phyloP scores from a whole-genome alignment of 1,284 basidiomycete genomes.

The Pterulicium gracile region DNA sequence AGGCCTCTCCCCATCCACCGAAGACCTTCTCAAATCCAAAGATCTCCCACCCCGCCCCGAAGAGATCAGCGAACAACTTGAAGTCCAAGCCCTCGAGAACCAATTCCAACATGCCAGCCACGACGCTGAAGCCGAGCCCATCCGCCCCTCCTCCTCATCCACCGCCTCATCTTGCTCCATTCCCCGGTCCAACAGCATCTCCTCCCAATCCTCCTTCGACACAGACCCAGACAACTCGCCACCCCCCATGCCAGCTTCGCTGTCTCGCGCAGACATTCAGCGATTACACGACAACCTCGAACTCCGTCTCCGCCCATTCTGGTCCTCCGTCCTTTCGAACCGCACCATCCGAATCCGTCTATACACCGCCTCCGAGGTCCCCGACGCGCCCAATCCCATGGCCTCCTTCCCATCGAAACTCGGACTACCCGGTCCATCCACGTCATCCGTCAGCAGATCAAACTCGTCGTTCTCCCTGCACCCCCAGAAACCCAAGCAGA shows the following conservation, averaged over 20 bases:
- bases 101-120: constrained; percentile 23
- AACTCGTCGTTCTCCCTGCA: no score
- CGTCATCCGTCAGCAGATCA: no score
- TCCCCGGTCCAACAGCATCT: constrained; percentile 10
- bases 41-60: constrained; percentile 47
- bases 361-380: constrained; percentile 23
- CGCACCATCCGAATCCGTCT: constrained; percentile 48
- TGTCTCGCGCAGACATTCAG: constrained; percentile 26
- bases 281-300: constrained; percentile 67
- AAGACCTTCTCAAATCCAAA: constrained; percentile 30
- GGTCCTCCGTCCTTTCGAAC: constrained; percentile 56
- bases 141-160: constrained; percentile 16
- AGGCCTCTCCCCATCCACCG: constrained; percentile 28
- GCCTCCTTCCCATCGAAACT: constrained; percentile 14
- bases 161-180: constrained; percentile 9
- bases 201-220: constrained; percentile 14
- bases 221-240: constrained; percentile 7
- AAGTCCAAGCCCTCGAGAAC: constrained; percentile 38
- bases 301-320: constrained; percentile 65
- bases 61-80: constrained; percentile 50
- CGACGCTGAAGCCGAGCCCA: constrained; percentile 10
- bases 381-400: constrained; percentile 9
- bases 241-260: constrained; percentile 7
- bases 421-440: constrained; percentile 16
- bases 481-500: no score